phyloP scores from a whole-genome alignment of 192 early-diverging fungal genomes.

The Phycomyces nitens region DNA sequence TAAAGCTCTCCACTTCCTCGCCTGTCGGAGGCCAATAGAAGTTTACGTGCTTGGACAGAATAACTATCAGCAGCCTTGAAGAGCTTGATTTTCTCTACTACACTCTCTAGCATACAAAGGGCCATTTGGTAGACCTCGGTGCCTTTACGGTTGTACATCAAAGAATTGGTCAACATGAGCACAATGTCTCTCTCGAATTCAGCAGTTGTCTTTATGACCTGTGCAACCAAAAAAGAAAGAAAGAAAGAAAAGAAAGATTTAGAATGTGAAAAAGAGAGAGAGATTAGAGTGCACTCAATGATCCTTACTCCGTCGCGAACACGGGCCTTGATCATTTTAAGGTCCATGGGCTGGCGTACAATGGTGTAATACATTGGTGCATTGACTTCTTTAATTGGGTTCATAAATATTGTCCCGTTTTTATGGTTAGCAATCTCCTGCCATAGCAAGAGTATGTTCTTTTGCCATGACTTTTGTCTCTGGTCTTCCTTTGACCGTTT shows the following conservation, averaged over 20 bases:
- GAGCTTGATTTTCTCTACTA: constrained; percentile 62
- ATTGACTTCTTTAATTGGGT: constrained; percentile 75
- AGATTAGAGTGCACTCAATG: background rate
- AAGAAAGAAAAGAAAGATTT: constrained; percentile 3
- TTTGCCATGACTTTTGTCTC: constrained; percentile 72
- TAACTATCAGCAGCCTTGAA: constrained; percentile 45
- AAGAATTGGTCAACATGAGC: constrained; percentile 82
- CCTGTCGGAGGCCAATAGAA: background rate
- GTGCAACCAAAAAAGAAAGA: constrained; percentile 22
- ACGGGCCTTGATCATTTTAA: constrained; percentile 81
- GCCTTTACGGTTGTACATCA: constrained; percentile 86
- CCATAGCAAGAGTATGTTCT: constrained; percentile 75
- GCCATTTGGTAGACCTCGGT: constrained; percentile 87
- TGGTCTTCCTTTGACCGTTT: constrained; percentile 40
- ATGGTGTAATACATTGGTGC: constrained; percentile 73
- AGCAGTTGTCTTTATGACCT: constrained; percentile 75
- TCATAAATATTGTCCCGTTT: constrained; percentile 78
- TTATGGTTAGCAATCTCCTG: constrained; percentile 84
- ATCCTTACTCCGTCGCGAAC: constrained; percentile 74
- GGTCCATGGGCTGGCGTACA: constrained; percentile 82
- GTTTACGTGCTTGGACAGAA: constrained; percentile 7
- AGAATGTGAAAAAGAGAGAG: background rate
- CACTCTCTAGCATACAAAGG: constrained; percentile 72
- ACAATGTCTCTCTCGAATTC: constrained; percentile 91
- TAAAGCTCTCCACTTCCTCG: background rate